Base-by-base conservation (phyloP, 768 basidiomycete genomes). In the Auriculariales sp. region DNA sequence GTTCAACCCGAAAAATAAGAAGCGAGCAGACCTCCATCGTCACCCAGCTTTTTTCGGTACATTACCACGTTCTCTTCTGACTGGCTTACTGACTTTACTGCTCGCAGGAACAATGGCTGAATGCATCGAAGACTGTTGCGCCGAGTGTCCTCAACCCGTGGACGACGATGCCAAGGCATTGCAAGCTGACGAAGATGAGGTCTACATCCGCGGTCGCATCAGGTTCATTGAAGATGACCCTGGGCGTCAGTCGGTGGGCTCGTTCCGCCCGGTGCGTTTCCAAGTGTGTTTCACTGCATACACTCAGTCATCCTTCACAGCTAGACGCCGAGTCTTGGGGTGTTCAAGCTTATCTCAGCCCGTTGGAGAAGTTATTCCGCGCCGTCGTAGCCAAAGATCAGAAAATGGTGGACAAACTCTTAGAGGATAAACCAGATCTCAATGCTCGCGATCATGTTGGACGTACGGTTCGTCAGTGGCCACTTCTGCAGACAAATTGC, bases 281-380 rank as follows among this genome's bases (percentile, higher is more conserved):
- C n/a, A n/a, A n/a, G n/a, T n/a, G n/a, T n/a, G n/a, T n/a, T n/a
- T n/a, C n/a, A n/a, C n/a, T n/a, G n/a, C n/a, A n/a, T n/a, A n/a
- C n/a, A n/a, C n/a, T n/a, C n/a, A n/a, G n/a, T n/a, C n/a, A n/a
- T n/a, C n/a, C n/a, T n/a, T n/a, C n/a, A n/a, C n/a, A n/a, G 0
- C 79, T 80, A 57, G 78, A 82, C 53, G 74, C 71, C 11, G 77
- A 76, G 10, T 77, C 79, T 66, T 82, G 79, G 79, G 70, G 71
- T 50, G 75, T 68, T 29, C 73, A 77, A 53, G 77, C 74, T 7
- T 82, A 80, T 58, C 68, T 79, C 53, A 74, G 72, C 10, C 68
- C 67, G 12, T 68, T 70, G 0, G 72, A 75, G 50, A 68, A 70
- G 51, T 71, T 82, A 50, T 80, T 81, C 62, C 57, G 62, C 9